Conservation (phyloP, 1,139 yeast species). For the Hanseniaspora uvarum region DNA sequence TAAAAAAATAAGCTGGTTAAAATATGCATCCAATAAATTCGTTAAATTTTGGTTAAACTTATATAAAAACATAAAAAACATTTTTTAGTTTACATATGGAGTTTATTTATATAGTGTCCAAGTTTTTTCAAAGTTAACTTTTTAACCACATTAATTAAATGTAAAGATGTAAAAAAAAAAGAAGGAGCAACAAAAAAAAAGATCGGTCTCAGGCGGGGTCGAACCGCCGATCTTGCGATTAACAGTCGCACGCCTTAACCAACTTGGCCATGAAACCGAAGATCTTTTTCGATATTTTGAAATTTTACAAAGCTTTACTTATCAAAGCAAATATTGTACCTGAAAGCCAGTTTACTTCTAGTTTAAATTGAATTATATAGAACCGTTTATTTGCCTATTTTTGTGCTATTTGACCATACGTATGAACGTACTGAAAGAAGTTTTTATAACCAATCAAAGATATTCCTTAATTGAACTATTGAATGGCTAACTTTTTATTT, state of each 20-base stretch:
- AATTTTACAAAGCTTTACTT: not conserved
- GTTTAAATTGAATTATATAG: no score
- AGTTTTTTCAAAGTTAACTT: no score
- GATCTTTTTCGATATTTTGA: not conserved
- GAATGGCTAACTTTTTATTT: no score
- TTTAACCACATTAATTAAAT: not conserved
- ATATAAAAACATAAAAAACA: not conserved
- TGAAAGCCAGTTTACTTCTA: no score
- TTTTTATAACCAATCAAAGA: no score
- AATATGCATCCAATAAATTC: not conserved
- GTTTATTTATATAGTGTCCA: not conserved
- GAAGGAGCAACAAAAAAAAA: not conserved
- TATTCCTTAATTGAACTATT: no score
- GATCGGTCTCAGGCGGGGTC: constrained; percentile 18
- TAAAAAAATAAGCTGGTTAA: not conserved
- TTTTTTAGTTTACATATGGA: not conserved
- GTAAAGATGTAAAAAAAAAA: not conserved
- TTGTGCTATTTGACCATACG: no score
- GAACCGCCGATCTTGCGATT: constrained; percentile 19
- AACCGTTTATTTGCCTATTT: no score
- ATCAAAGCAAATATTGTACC: not conserved
- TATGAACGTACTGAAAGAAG: no score
- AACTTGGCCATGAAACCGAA: constrained; percentile 18
- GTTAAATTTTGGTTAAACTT: not conserved
- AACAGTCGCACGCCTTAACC: constrained; percentile 19